Percentiles rank a stretch among this genome's conserved stretches.
Evolutionary conservation across 23 red algal genomes (phyloP).

Genomic region (Gracilaria caudata): DNA sequence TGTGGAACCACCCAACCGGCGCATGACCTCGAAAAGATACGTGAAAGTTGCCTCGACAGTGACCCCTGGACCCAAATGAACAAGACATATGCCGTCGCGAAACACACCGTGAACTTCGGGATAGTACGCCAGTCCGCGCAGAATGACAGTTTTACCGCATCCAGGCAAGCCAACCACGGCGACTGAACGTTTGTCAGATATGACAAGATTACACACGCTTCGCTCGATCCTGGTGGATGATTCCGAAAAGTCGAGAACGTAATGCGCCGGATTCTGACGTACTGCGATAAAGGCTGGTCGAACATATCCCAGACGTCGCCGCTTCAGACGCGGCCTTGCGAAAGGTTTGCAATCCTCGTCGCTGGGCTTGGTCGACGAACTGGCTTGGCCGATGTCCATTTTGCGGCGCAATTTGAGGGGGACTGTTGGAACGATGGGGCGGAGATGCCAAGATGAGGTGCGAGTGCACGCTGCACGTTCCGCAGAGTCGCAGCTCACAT

Average conservation of each 20-base stretch:
- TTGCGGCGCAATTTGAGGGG: neutral
- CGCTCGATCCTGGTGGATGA: slow-evolving; percentile 24
- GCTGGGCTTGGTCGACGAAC: neutral
- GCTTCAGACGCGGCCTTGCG: slow-evolving; percentile 21
- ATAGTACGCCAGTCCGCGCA: slow-evolving; percentile 48
- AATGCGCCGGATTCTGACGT: slow-evolving; percentile 55
- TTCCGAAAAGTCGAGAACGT: slow-evolving; percentile 28
- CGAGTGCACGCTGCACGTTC: neutral
- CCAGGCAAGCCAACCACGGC: slow-evolving; percentile 49
- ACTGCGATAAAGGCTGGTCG: slow-evolving; percentile 43
- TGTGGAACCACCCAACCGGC: neutral
- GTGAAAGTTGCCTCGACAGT: slow-evolving; percentile 13
- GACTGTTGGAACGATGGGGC: neutral
- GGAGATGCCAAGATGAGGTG: neutral
- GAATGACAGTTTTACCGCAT: slow-evolving; percentile 58
- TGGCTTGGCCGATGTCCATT: slow-evolving; percentile 35
- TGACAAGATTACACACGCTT: slow-evolving; percentile 18
- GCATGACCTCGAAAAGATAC: slow-evolving; percentile 44
- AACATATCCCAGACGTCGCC: neutral
- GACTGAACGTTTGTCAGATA: slow-evolving; percentile 27
- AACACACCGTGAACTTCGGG: slow-evolving; percentile 11
- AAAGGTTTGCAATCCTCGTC: slow-evolving; percentile 18
- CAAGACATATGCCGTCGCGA: slow-evolving; percentile 42
- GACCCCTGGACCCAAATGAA: slow-evolving; percentile 27
- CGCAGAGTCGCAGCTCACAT: neutral